A percentile compares a stretch with the other conserved stretches of the same genome.
Conservation (phyloP, 2,329 filamentous ascomycete species). For the Exophiala xenobiotica region DNA sequence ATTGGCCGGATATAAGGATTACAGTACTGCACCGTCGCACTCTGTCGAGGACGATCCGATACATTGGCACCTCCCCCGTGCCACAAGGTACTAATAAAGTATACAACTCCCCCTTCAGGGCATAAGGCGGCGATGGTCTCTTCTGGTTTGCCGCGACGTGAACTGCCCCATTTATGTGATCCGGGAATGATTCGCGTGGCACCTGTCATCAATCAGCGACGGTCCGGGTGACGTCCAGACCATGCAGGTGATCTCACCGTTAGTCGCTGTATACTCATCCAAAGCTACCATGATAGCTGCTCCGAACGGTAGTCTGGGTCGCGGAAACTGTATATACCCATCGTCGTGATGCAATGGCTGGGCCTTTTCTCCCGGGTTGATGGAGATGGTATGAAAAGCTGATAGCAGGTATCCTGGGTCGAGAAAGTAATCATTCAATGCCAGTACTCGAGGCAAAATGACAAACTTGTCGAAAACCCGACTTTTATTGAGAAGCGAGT, state of each 20-base stretch:
- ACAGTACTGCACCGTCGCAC: constrained; percentile 44
- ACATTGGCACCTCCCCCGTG: constrained; percentile 42
- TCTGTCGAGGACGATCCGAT: constrained; percentile 34
- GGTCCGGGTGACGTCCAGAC: no score
- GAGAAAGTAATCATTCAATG: constrained; percentile 44
- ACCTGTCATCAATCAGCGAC: constrained; percentile 34
- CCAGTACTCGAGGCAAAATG: constrained; percentile 37
- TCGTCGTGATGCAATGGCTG: constrained; percentile 42
- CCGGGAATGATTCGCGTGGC: constrained; percentile 37
- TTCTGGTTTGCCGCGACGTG: constrained; percentile 29
- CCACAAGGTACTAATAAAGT: constrained; percentile 39
- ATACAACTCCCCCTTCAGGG: constrained; percentile 40
- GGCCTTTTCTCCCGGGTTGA: constrained; percentile 40
- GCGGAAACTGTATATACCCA: constrained; percentile 35
- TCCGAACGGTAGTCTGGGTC: constrained; percentile 38
- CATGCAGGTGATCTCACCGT: constrained; percentile 32
- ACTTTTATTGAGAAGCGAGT: constrained; percentile 42
- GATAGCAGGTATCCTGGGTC: constrained; percentile 39
- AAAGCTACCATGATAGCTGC: constrained; percentile 36
- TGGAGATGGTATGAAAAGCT: constrained; percentile 41
- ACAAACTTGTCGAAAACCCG: constrained; percentile 41
- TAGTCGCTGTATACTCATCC: constrained; percentile 26
- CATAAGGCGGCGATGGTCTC: constrained; percentile 38
- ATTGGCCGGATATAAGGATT: constrained; percentile 41
- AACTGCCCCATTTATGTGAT: constrained; percentile 38